A percentile compares a stretch with the other conserved stretches of the same genome.
Evolutionary conservation across 768 basidiomycete genomes (phyloP).

Genomic region (Pleurotus tuoliensis): DNA sequence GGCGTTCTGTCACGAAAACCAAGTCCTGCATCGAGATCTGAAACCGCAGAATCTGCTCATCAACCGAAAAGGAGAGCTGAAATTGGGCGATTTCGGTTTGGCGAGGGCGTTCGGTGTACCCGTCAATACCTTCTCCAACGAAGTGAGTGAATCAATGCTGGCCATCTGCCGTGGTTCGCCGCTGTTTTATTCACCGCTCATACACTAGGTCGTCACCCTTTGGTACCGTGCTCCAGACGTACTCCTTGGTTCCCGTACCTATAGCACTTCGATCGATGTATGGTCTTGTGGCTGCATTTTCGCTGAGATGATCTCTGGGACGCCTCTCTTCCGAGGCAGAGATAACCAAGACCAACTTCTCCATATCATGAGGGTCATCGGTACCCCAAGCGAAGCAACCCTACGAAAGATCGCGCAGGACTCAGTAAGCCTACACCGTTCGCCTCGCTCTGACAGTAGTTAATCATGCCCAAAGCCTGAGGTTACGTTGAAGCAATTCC

Average conservation of each 20-base stretch:
- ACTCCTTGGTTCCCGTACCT: conserved; percentile 92
- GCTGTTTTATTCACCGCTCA: conserved; percentile 7
- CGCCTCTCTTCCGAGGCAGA: conserved; percentile 92
- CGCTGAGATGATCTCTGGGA: conserved; percentile 98
- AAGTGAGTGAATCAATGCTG: conserved; percentile 40
- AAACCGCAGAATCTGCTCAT: conserved; percentile 99
- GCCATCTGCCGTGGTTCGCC: not conserved
- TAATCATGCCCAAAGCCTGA: conserved; percentile 57
- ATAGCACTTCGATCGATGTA: conserved; percentile 97
- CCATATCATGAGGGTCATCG: conserved; percentile 96
- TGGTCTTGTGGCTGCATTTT: conserved; percentile 99
- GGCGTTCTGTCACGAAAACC: conserved; percentile 97
- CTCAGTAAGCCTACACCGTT: conserved; percentile 55
- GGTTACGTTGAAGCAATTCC: conserved; percentile 78
- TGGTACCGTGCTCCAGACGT: conserved; percentile 99
- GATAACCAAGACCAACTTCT: conserved; percentile 98
- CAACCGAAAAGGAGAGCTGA: conserved; percentile 94
- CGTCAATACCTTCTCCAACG: conserved; percentile 98
- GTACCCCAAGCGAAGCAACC: conserved; percentile 87
- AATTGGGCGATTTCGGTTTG: conserved; percentile 96
- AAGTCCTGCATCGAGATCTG: conserved; percentile 94
- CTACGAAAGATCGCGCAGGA: conserved; percentile 87
- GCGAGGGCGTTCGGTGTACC: conserved; percentile 98
- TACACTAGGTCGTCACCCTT: conserved; percentile 84
- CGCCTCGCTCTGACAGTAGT: conserved; percentile 1